Conservation (phyloP, 1,284 basidiomycete genomes). For the Sanghuangporus baumii region DNA sequence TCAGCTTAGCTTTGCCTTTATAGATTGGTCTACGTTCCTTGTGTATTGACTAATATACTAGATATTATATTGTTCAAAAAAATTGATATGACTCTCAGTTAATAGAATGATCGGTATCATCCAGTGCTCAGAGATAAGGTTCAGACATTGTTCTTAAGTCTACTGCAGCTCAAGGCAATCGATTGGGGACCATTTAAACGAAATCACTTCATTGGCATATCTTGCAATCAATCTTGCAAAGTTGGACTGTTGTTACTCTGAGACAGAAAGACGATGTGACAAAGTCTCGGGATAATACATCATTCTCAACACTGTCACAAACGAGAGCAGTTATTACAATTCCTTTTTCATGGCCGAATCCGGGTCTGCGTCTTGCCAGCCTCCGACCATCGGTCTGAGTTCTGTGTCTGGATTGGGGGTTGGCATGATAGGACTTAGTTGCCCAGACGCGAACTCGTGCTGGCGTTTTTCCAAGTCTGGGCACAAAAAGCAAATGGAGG, state of each 20-base stretch:
- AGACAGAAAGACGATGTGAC: too few relatives aligned
- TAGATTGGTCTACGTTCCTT: neutral
- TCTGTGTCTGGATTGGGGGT: neutral
- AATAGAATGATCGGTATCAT: neutral
- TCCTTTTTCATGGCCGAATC: neutral
- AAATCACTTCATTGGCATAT: neutral
- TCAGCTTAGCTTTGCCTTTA: neutral
- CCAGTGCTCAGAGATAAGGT: neutral
- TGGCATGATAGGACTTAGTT: constrained; percentile 8
- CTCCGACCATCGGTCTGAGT: constrained; percentile 8
- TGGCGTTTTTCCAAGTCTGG: constrained; percentile 75
- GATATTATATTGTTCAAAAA: neutral
- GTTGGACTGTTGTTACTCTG: neutral
- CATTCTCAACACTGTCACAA: too few relatives aligned
- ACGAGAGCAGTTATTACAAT: too few relatives aligned
- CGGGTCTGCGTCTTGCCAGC: constrained; percentile 9
- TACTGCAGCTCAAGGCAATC: too few relatives aligned
- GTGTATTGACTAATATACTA: neutral
- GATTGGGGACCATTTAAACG: too few relatives aligned
- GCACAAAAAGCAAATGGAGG: neutral
- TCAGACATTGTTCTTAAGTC: too few relatives aligned
- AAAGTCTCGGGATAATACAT: neutral
- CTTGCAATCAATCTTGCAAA: neutral
- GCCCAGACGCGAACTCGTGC: constrained; percentile 32
- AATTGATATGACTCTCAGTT: neutral